Conservation (phyloP, 2,329 filamentous ascomycete species). For the Lasiodiplodia citricola region DNA sequence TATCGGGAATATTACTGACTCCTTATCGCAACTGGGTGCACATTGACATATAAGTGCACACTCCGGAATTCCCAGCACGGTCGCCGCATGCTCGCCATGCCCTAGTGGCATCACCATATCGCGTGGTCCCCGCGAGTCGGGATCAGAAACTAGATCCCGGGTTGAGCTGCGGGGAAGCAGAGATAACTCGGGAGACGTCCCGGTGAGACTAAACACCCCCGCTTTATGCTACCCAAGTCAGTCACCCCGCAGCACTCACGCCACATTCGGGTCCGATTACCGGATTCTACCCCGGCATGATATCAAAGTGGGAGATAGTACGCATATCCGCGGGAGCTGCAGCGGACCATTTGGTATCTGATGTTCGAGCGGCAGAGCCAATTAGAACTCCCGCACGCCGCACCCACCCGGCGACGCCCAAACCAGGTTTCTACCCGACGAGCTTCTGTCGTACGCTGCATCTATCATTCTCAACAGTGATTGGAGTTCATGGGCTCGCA, state of each 20-base stretch:
- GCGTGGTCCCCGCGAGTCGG: background rate
- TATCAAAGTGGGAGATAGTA: background rate
- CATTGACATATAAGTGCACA: conserved; percentile 4
- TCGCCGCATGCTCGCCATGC: no score
- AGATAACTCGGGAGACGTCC: background rate
- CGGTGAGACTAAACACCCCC: background rate
- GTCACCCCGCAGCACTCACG: background rate
- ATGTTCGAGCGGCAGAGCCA: background rate
- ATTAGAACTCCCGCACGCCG: conserved; percentile 4
- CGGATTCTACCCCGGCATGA: background rate
- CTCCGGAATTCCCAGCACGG: background rate
- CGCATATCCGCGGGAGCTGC: background rate
- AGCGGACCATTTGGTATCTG: background rate
- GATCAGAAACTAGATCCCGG: background rate
- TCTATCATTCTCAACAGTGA: background rate
- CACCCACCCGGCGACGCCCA: background rate
- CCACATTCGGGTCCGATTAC: background rate
- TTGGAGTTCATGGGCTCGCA: background rate
- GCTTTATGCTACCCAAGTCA: background rate
- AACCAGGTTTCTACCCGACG: background rate
- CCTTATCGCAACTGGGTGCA: background rate
- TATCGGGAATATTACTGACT: background rate
- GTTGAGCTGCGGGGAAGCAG: background rate
- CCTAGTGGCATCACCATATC: no score
- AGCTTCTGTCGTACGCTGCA: background rate